phyloP scores from a whole-genome alignment of 192 early-diverging fungal species.

The Diversispora eburnea region DNA sequence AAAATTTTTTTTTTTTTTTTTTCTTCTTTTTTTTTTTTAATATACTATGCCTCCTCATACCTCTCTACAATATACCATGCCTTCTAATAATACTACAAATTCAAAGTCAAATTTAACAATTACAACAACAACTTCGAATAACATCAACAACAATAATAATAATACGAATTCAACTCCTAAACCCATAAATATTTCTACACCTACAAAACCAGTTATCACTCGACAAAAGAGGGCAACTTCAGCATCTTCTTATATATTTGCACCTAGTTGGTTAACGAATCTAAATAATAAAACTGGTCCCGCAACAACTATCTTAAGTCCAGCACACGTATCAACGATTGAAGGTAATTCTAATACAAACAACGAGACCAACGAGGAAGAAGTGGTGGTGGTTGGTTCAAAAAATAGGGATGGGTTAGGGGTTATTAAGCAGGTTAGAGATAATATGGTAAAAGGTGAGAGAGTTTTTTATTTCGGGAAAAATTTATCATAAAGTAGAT shows the following conservation, averaged over 20 bases:
- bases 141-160: neutral
- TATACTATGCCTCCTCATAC: conserved; percentile 25
- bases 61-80: conserved; percentile 19
- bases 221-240: conserved; percentile 19
- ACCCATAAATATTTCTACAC: neutral
- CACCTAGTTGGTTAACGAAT: conserved; percentile 23
- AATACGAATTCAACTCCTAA: conserved; percentile 8
- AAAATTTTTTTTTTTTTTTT: neutral
- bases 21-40: too few species aligned
- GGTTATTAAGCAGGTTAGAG: neutral
- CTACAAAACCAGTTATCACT: neutral
- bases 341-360: neutral
- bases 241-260: conserved; percentile 18
- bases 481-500: neutral
- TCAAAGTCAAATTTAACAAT: conserved; percentile 1
- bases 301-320: conserved; percentile 12
- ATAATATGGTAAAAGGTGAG: conserved; percentile 6
- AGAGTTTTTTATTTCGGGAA: neutral
- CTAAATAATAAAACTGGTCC: neutral
- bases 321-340: conserved; percentile 13
- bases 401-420: conserved; percentile 13
- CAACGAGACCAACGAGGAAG: neutral
- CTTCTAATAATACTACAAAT: conserved; percentile 16
- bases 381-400: neutral
- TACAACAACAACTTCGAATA: neutral